A percentile compares a stretch with the other conserved stretches of the same genome.
Conservation (phyloP, 345 rosid species). For the Noccaea bulbosa region DNA sequence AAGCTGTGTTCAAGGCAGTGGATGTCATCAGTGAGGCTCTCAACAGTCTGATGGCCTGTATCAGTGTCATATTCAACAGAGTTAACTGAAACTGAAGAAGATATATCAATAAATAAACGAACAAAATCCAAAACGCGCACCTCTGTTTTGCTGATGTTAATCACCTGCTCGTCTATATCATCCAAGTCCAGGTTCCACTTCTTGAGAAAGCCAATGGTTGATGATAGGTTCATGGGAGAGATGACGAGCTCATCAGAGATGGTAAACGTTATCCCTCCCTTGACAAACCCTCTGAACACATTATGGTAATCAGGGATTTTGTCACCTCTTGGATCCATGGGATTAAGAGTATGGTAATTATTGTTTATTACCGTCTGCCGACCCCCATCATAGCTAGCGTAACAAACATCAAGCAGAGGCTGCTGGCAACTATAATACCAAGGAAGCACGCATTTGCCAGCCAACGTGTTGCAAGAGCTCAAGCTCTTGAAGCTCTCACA, state of each 20-base stretch:
- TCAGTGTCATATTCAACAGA: background rate
- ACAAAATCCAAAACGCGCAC: background rate
- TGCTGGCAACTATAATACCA: background rate
- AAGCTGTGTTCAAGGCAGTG: conserved; percentile 9
- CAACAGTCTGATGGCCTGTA: conserved; percentile 9
- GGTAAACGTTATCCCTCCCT: background rate
- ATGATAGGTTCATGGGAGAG: background rate
- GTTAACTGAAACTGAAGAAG: background rate
- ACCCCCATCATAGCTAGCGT: background rate
- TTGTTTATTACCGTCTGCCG: background rate
- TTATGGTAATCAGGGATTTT: accelerated
- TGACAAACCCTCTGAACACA: conserved; percentile 2
- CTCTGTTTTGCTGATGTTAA: conserved; percentile 9
- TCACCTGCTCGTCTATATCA: conserved; percentile 17
- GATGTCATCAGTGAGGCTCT: conserved; percentile 15
- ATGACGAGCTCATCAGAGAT: background rate
- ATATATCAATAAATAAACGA: background rate
- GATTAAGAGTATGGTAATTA: background rate
- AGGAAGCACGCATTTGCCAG: background rate
- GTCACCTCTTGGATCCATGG: background rate
- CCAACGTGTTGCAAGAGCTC: background rate
- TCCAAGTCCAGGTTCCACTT: background rate
- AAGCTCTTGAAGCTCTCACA: background rate
- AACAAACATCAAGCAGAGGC: conserved; percentile 1
- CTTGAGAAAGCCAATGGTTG: background rate